These are phyloP conservation scores for Zelonia costaricensis DNA, from an alignment of 208 protist genomes.

Conservation along the genomic window DNA sequence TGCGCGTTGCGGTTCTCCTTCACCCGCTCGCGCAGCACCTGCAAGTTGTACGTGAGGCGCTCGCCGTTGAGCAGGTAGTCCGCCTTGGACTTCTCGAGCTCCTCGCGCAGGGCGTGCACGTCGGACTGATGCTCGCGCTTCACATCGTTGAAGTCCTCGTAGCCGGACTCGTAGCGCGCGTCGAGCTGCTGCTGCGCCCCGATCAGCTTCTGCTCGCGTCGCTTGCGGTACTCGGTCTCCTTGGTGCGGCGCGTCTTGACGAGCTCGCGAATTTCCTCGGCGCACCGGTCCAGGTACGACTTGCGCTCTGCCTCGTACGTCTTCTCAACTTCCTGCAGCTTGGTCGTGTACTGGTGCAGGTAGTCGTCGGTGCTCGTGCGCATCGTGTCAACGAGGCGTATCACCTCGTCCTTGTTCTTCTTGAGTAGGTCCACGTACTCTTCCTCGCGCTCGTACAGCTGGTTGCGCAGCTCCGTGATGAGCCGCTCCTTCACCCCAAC, in stretches of 20 bases:
- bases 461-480: constrained; percentile 71
- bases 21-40: constrained; percentile 94
- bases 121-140: constrained; percentile 84
- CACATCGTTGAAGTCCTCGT: constrained; percentile 83
- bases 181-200: constrained; percentile 83
- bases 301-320: constrained; percentile 85
- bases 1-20: constrained; percentile 95
- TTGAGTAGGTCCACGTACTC: constrained; percentile 91
- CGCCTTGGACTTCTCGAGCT: constrained; percentile 94
- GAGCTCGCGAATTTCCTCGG: constrained; percentile 84
- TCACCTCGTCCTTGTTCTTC: constrained; percentile 80
- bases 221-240: constrained; percentile 89
- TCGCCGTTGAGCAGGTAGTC: constrained; percentile 96
- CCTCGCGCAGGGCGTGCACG: constrained; percentile 91
- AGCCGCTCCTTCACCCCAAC: constrained; percentile 88
- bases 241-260: constrained; percentile 89
- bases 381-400: constrained; percentile 87
- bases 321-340: constrained; percentile 88
- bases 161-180: constrained; percentile 74
- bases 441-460: constrained; percentile 89
- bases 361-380: constrained; percentile 79
- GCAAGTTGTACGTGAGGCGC: constrained; percentile 96
- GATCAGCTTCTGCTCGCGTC: constrained; percentile 71
- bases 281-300: constrained; percentile 70
- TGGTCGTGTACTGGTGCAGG: constrained; percentile 66